Conservation (phyloP, 306 rosid genomes). For the Canavalia gladiata region DNA sequence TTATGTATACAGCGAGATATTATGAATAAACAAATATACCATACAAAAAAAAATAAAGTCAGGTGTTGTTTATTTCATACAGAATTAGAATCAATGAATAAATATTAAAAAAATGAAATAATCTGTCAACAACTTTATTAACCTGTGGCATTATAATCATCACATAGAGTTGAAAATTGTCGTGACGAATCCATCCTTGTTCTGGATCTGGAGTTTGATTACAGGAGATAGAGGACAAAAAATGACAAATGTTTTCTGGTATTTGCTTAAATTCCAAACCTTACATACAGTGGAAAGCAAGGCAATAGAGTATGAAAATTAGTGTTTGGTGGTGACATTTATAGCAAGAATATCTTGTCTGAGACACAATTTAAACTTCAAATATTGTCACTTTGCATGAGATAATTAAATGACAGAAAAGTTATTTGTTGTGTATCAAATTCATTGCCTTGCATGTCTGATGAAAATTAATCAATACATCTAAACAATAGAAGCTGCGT, state of each 20-base stretch:
- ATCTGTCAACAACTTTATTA: not conserved
- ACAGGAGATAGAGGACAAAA: conserved; percentile 18
- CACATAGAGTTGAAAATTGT: not conserved
- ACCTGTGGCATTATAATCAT: conserved; percentile 22
- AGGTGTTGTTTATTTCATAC: no score
- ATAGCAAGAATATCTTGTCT: conserved; percentile 48
- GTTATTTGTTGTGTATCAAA: conserved; percentile 20
- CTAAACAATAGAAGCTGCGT: conserved; percentile 3
- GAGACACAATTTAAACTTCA: conserved; percentile 43
- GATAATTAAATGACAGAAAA: conserved; percentile 12
- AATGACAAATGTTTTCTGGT: not conserved
- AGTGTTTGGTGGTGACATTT: conserved; percentile 46
- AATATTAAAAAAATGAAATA: not conserved
- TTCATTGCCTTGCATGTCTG: conserved; percentile 44
- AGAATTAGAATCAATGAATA: no score
- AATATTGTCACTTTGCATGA: conserved; percentile 43
- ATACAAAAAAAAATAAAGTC: no score
- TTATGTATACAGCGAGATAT: no score
- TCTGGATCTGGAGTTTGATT: conserved; percentile 15
- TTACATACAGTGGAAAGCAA: conserved; percentile 26
- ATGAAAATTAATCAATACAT: conserved; percentile 32
- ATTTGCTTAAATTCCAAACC: conserved; percentile 35
- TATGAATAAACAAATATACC: no score
- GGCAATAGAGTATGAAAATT: not conserved
- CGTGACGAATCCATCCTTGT: not conserved